Base-by-base conservation (phyloP, 352 stramenopile species). In the Phytophthora cactorum region DNA sequence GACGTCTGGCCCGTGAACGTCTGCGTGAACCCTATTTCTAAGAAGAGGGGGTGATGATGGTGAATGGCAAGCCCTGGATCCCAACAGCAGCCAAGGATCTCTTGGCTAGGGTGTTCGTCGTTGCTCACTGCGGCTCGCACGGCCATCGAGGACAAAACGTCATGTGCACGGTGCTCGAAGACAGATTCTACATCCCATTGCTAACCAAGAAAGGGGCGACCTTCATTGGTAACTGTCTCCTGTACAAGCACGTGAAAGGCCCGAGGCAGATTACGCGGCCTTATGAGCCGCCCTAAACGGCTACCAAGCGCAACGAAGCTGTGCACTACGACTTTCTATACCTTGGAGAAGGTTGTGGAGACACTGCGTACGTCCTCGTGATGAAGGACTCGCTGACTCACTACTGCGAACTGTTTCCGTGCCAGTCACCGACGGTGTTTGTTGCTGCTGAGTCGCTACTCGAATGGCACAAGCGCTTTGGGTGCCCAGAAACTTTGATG, bases 381-480 rank as follows among this genome's bases (percentile, higher is more conserved):
- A 5, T 56, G 1, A 56, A 56, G n/a, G 32, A 56, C n/a, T 5
- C 14, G 3, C 31, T 45, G 2, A 22, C 31, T 0, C 50, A 46
- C n/a, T 56, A 32, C 32, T 44, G 50, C 5, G 50, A 45, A 9
- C 50, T 45, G 29, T n/a, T 56, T 11, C 8, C 28, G 12, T 25
- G 27, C 6, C 1, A 12, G 10, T 32, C 29, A 43, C 0, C n/a
- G 7, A 45, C 15, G 5, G 32, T 1, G 7, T 4, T 17, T 4
- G 12, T 31, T 2, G 15, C 49, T 3, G 29, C 27, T 3, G 29
- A 38, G 15, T 4, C 29, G 8, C 3, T 56, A 8, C 3, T 56
- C 3, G 32, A 56, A 2, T 55, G 50, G 32, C 31, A 46, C 32
- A 56, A 45, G n/a, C 32, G 50, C 4, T 56, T 56, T n/a, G 50